Base-by-base conservation (phyloP, 2,329 filamentous ascomycete species). In the Fusarium sororula region DNA sequence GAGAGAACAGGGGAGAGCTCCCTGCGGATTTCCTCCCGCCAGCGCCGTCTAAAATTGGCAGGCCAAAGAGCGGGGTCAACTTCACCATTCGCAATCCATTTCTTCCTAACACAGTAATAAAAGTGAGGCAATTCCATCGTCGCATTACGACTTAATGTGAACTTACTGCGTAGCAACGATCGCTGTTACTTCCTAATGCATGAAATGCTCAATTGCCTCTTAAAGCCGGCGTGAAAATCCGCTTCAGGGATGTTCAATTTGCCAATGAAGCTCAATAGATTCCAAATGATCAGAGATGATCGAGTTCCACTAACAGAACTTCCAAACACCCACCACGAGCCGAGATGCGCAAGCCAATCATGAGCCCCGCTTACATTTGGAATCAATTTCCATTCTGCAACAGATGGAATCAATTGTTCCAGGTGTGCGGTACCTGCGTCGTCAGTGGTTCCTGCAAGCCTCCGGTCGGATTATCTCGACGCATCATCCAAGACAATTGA, bases 61-160 rank as follows among this genome's bases (percentile, higher is more conserved):
- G 53, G 55, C 53, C 54, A 48, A 55, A 70, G 70, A 73, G 70
- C 70, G 70, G 70, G 70, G 70, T 72, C 35, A 54, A 35, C 50
- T 72, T 63, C 68, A 51, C 30, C 53, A 66, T 56, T 56, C 51
- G 30, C 10, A 13, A 47, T 51, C 5, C 47, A 14, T 14, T 51
- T 55, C 39, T 66, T 44, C 44, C 32, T 18, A 22, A 60, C 38
- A 15, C 22, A 30, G 44, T 51, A 69, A 69, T 59, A 50, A 54
- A 41, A 48, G 44, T 53, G 58, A 66, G 55, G 30, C 30, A 42
- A 68, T 60, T 10, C 24, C 12, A 22, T 38, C 48, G 30, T 24
- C 28, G 20, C 26, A 38, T 44, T 41, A 11, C 13, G 20, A 26
- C 13, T 41, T 55, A 2, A 55, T 11, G 15, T 41, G 13, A 28